Evolutionary conservation across 2,329 filamentous ascomycete genomes (phyloP).

Genomic region (Venturia asperata): DNA sequence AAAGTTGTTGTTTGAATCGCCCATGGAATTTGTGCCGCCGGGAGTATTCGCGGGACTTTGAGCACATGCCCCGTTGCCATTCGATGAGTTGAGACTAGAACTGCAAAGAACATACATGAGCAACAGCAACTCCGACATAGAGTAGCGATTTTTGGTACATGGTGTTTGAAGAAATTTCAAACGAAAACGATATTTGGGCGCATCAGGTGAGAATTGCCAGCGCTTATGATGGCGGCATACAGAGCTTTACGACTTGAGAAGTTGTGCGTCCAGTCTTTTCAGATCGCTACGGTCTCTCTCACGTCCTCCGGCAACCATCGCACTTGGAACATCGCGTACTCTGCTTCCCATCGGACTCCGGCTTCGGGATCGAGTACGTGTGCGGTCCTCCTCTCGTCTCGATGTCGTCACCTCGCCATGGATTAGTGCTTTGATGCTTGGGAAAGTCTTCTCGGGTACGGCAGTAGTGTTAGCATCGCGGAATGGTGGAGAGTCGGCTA

Average conservation of each 20-base stretch:
- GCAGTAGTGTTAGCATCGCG: constrained; percentile 32
- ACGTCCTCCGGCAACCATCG: constrained; percentile 13
- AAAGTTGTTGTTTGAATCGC: too few species aligned
- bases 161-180: neutral
- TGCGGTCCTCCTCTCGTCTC: constrained; percentile 27
- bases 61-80: neutral
- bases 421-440: constrained; percentile 46
- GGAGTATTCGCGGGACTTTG: neutral
- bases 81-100: neutral
- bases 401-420: constrained; percentile 30
- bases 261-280: constrained; percentile 19
- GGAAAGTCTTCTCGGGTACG: constrained; percentile 25
- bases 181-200: neutral
- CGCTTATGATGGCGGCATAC: neutral
- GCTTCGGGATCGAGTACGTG: constrained; percentile 35
- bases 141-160: neutral
- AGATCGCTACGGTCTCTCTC: constrained; percentile 19
- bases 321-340: constrained; percentile 17
- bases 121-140: neutral
- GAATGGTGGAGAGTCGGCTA: constrained; percentile 24
- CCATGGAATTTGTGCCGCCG: too few species aligned
- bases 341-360: constrained; percentile 28
- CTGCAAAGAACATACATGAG: neutral
- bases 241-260: constrained; percentile 15
- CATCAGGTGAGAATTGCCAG: neutral